phyloP scores from a whole-genome alignment of 78 protist species.

The Chrysochromulina tobinii region DNA sequence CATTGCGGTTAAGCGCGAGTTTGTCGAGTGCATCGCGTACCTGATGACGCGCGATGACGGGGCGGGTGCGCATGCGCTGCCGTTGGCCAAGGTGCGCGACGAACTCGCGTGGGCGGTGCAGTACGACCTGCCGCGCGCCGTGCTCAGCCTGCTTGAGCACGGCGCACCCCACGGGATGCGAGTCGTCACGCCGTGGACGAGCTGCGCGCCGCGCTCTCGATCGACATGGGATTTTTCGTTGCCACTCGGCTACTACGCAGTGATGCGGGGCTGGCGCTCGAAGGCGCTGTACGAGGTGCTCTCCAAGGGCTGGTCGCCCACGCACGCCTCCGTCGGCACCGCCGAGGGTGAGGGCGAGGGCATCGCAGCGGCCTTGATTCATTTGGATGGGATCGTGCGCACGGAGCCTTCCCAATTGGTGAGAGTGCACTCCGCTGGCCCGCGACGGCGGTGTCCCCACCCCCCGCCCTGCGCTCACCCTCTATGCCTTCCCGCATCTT shows the following conservation, averaged over 20 bases:
- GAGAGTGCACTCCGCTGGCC: too few relatives aligned
- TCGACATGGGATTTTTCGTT: background rate
- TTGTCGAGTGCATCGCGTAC: background rate
- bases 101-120: constrained; percentile 1
- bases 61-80: background rate
- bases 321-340: too few relatives aligned
- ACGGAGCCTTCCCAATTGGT: too few relatives aligned
- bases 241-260: background rate
- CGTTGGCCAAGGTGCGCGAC: background rate
- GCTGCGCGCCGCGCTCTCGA: background rate
- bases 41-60: background rate
- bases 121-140: background rate
- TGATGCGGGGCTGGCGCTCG: background rate
- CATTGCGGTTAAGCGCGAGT: background rate
- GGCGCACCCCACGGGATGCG: background rate
- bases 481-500: too few relatives aligned
- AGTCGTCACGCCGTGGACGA: background rate
- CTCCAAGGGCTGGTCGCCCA: background rate
- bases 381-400: too few relatives aligned
- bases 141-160: background rate
- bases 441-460: too few relatives aligned
- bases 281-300: background rate
- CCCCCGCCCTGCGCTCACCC: too few relatives aligned
- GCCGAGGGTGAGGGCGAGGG: too few relatives aligned
- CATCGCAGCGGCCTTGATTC: too few relatives aligned